Percentiles rank a stretch among this genome's conserved stretches.
Evolutionary conservation across 2,329 filamentous ascomycete genomes (phyloP).

Genomic region (Nemania serpens): DNA sequence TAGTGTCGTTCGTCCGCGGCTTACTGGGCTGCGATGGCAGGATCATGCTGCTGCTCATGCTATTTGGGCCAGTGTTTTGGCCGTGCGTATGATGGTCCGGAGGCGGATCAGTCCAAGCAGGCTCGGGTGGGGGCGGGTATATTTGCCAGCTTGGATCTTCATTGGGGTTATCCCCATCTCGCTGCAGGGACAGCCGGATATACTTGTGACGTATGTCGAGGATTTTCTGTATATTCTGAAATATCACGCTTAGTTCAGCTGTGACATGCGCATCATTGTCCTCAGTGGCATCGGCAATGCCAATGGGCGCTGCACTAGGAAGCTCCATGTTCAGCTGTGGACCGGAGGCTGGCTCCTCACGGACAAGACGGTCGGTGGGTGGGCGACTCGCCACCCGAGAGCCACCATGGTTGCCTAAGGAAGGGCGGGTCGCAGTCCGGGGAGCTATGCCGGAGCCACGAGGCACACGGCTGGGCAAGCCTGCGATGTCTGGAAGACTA

Average conservation of each 20-base stretch:
- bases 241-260: conserved; percentile 82
- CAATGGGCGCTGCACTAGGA: conserved; percentile 64
- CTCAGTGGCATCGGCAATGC: conserved; percentile 67
- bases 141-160: conserved; percentile 83
- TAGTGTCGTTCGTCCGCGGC: conserved; percentile 31
- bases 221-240: conserved; percentile 88
- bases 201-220: conserved; percentile 88
- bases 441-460: conserved; percentile 34
- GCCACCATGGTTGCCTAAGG: conserved; percentile 33
- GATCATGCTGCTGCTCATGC: conserved; percentile 53
- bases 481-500: conserved; percentile 39
- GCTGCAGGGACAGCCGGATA: conserved; percentile 81
- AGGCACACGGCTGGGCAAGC: conserved; percentile 27
- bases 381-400: conserved; percentile 23
- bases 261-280: conserved; percentile 80
- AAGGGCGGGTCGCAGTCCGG: conserved; percentile 42
- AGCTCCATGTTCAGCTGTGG: conserved; percentile 45
- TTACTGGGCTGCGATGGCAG: conserved; percentile 42
- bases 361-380: conserved; percentile 18
- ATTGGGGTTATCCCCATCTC: conserved; percentile 82
- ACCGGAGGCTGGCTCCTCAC: conserved; percentile 21
- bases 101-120: conserved; percentile 73
- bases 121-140: conserved; percentile 89
- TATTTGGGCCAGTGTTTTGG: conserved; percentile 48
- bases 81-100: conserved; percentile 47